Evolutionary conservation across 140 eudicot species (phyloP), one percentile per base, ranked within the genome.

Genomic region (Erigeron philadelphicus): DNA sequence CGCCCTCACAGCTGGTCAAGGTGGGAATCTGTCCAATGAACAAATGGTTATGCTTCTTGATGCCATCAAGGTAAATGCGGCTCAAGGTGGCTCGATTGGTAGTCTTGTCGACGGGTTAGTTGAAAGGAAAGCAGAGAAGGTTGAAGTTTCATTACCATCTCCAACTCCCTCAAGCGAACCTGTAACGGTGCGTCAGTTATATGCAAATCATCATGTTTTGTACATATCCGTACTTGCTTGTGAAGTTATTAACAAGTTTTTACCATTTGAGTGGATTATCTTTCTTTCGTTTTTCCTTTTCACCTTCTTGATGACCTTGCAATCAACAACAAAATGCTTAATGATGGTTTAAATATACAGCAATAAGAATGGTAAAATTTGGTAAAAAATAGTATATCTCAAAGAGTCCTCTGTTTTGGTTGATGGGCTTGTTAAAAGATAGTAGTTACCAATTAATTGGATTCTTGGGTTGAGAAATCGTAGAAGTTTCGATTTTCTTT

Each of bases 151-250:
- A 42, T 80, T 94, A 71, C 99, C 99, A 21, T 94, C 99, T 76
- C 99, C 97, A 47, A 94, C 99, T 72, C 99, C 97, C 42, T 83
- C 99, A 64, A 83, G 76, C 87, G 72, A 93, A 74, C 81, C 88
- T 89, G 94, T 82, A 79, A 78, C 95, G 99, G 97, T 94, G 98
- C 98, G 98, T 92, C 79, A 79, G 79, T 81, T 88, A 72, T 80
- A 79, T 83, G 77, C 79, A 78, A 66, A 16, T 16, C 16, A 54
- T 76, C 56, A 49, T 57, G 70, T 82, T 64, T 57, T 84, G 86
- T 87, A 80, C 74, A 63, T 76, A 74, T 70, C 46, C 31, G 44
- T 60, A 62, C 41, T 57, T 6, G 38, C n/a, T 42, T 64, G 54
- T 76, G 44, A 68, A 76, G 60, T 40, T 60, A 10, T 68, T 38